phyloP scores from a whole-genome alignment of 805 yeast species.

The Torulaspora delbrueckii region DNA sequence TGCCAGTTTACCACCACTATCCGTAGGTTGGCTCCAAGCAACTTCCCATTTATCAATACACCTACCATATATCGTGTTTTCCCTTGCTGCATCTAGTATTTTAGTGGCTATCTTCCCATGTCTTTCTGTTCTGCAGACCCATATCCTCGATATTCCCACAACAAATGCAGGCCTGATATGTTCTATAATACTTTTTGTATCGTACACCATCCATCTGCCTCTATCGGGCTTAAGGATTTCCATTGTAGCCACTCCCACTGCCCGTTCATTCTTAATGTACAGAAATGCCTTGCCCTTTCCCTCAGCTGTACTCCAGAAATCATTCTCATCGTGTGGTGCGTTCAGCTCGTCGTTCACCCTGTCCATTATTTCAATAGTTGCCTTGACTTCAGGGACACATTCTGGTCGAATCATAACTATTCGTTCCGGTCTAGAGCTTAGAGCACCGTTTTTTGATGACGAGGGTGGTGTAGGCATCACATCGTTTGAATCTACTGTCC shows the following conservation, averaged over 20 bases:
- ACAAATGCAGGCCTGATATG: conserved; percentile 38
- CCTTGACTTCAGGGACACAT: conserved; percentile 32
- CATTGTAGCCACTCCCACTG: conserved; percentile 54
- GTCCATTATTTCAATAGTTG: conserved; percentile 41
- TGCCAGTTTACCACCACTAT: conserved; percentile 58
- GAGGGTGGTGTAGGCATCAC: conserved; percentile 15
- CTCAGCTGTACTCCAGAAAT: conserved; percentile 34
- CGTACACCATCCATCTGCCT: conserved; percentile 58
- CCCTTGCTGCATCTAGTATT: conserved; percentile 43
- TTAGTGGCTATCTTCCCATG: conserved; percentile 46
- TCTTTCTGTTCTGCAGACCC: conserved; percentile 44
- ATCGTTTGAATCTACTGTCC: not conserved
- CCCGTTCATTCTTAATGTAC: conserved; percentile 41
- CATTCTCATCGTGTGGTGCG: conserved; percentile 49
- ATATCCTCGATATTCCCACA: conserved; percentile 49
- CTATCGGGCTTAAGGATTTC: conserved; percentile 38
- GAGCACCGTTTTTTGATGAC: conserved; percentile 5
- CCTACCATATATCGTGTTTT: conserved; percentile 48
- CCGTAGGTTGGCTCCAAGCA: conserved; percentile 73
- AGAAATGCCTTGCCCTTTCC: conserved; percentile 46
- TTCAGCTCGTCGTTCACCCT: conserved; percentile 56
- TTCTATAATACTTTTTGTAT: conserved; percentile 48
- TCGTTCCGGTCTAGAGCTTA: conserved; percentile 18
- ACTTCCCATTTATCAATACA: conserved; percentile 40
- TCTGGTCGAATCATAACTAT: conserved; percentile 38